Conservation (phyloP, 106 monocot species). For the Agapanthus africanus region DNA sequence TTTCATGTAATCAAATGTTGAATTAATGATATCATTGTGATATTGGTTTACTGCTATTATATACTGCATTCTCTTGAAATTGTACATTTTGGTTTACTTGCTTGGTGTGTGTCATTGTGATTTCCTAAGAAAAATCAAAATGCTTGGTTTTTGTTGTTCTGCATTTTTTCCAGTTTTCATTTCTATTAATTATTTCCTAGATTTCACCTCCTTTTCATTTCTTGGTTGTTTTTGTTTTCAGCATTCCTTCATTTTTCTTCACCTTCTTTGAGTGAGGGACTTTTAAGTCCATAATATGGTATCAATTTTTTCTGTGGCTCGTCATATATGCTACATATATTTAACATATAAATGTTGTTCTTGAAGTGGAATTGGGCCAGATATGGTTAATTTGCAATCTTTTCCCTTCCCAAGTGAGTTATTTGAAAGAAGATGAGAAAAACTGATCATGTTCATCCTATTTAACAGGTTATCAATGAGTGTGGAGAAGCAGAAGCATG, state of each 20-base stretch:
- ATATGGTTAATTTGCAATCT: no score
- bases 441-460: background rate
- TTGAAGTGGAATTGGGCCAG: no score
- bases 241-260: background rate
- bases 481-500: constrained; percentile 68
- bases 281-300: background rate
- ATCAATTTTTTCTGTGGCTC: no score
- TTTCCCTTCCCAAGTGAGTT: no score
- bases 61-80: background rate
- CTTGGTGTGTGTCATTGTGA: background rate
- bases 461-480: constrained; percentile 62
- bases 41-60: no score
- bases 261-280: background rate
- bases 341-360: no score
- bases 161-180: background rate
- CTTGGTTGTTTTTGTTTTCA: background rate
- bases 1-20: no score
- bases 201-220: background rate
- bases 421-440: no score
- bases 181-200: background rate
- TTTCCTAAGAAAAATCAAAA: no score
- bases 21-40: no score
- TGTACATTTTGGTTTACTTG: background rate
- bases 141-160: background rate
- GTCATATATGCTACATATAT: no score